Conservation (phyloP, 805 yeast species). For the Huiozyma naganishii region DNA sequence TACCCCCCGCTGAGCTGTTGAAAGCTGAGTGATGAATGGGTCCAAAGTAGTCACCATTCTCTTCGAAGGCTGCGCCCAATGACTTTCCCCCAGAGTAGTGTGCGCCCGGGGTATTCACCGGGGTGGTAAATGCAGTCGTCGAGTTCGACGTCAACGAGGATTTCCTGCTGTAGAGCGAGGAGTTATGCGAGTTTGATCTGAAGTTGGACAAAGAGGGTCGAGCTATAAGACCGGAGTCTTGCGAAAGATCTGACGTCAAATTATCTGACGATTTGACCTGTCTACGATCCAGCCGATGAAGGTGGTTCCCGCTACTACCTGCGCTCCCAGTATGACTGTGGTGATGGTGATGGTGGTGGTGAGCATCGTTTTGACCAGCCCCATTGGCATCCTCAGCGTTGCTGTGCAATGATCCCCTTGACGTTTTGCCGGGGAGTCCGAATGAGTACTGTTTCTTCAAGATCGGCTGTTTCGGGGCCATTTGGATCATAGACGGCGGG, state of each 20-base stretch:
- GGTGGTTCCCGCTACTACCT: neutral
- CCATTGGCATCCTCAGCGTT: conserved; percentile 23
- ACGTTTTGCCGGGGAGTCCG: conserved; percentile 10
- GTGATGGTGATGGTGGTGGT: conserved; percentile 2
- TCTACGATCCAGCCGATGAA: conserved; percentile 9
- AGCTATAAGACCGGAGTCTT: neutral
- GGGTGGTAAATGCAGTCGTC: conserved; percentile 25
- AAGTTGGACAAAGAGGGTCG: conserved; percentile 4
- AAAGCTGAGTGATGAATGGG: no score
- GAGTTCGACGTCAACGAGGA: conserved; percentile 22
- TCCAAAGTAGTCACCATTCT: no score
- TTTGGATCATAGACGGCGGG: conserved; percentile 60
- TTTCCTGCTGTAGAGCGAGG: conserved; percentile 23
- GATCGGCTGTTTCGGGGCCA: conserved; percentile 67
- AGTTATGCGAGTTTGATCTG: conserved; percentile 19
- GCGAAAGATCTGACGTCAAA: neutral
- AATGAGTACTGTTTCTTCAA: conserved; percentile 32
- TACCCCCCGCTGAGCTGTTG: no score
- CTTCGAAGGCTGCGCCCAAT: no score
- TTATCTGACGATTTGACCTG: neutral
- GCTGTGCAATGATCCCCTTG: conserved; percentile 3
- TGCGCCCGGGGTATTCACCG: conserved; percentile 24
- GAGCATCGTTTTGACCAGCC: conserved; percentile 22
- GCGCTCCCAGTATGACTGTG: conserved; percentile 8
- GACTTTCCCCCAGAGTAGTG: no score